Evolutionary conservation across 2,329 filamentous ascomycete species (phyloP).

Genomic region (Trichoderma simmonsii): DNA sequence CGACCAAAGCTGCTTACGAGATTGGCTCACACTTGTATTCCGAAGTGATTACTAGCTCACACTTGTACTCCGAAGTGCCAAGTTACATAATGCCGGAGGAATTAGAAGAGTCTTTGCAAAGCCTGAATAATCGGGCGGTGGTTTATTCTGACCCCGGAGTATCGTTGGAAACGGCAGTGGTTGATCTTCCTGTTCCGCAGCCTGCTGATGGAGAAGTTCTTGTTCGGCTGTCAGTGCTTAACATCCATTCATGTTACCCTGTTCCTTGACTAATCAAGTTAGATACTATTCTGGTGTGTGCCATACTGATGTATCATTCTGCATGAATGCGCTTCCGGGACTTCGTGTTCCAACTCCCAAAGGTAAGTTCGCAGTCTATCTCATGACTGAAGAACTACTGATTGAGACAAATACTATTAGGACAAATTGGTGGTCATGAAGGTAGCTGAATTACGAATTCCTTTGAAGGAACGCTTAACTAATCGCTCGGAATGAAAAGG

Average conservation of each 20-base stretch:
- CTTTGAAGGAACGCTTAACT: background rate
- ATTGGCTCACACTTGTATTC: background rate
- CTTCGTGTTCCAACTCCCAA: background rate
- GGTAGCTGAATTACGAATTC: background rate
- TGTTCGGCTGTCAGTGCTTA: background rate
- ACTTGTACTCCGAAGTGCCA: background rate
- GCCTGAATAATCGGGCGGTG: background rate
- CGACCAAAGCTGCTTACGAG: background rate
- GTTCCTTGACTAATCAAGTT: background rate
- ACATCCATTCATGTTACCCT: background rate
- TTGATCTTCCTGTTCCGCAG: background rate
- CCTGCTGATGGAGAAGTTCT: background rate
- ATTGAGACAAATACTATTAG: background rate
- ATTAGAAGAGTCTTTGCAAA: background rate
- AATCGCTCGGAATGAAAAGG: background rate
- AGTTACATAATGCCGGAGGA: background rate
- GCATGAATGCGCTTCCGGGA: background rate
- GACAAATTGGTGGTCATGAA: background rate
- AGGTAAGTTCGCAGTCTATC: background rate
- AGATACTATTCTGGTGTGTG: background rate
- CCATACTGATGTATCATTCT: background rate
- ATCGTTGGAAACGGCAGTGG: background rate
- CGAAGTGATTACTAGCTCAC: background rate
- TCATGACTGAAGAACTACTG: background rate
- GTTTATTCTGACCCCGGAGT: background rate